Conservation (phyloP, 192 early-diverging fungal genomes). For the Dissophora globulifera region DNA sequence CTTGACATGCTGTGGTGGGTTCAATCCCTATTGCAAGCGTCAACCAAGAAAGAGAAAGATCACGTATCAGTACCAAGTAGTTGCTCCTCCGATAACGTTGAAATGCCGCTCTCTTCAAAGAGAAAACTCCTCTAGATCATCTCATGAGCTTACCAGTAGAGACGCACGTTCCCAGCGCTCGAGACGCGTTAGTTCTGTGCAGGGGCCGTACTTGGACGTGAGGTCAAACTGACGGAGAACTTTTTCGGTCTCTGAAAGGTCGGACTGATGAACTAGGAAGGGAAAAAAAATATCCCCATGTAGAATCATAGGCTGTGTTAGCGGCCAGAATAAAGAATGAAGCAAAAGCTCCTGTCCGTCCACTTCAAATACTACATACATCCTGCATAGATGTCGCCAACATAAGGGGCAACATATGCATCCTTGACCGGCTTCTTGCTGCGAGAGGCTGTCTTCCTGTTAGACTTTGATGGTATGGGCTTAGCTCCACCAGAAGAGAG, state of each 20-base stretch:
- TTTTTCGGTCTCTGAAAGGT: conserved; percentile 28
- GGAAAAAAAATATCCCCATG: not conserved
- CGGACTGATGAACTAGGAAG: conserved; percentile 32
- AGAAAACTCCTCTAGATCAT: too few species aligned
- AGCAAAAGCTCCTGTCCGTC: too few species aligned
- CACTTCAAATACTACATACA: conserved; percentile 30
- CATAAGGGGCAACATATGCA: conserved; percentile 16
- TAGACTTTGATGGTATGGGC: too few species aligned
- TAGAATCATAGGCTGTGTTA: too few species aligned
- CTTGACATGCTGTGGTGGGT: conserved; percentile 41
- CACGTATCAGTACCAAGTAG: not conserved
- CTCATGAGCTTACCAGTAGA: conserved; percentile 32
- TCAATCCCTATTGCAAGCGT: conserved; percentile 13
- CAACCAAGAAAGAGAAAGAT: conserved; percentile 1
- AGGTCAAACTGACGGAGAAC: conserved; percentile 47
- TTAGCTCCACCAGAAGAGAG: too few species aligned
- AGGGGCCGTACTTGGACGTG: conserved; percentile 38
- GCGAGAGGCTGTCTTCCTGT: not conserved
- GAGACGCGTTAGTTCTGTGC: conserved; percentile 37
- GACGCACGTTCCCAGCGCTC: conserved; percentile 50
- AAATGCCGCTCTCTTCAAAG: too few species aligned
- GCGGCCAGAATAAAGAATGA: too few species aligned
- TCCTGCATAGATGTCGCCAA: conserved; percentile 42
- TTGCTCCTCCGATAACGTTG: too few species aligned
- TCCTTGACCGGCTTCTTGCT: not conserved